A percentile compares a stretch with the other conserved stretches of the same genome.
Conservation (phyloP, 768 basidiomycete genomes). For the Tricholoma sp. region DNA sequence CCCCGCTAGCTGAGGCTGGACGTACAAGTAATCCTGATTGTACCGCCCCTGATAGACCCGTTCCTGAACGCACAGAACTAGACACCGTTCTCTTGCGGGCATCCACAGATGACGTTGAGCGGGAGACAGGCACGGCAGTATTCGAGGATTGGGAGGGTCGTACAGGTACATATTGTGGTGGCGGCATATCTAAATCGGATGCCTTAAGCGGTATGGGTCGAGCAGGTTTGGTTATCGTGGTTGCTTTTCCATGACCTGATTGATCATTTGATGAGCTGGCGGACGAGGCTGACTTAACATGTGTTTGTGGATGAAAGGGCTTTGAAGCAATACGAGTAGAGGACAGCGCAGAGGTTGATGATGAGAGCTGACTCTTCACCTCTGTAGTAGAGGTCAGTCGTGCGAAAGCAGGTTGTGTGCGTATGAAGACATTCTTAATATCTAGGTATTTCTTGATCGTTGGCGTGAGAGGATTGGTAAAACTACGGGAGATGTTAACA, state of each 20-base stretch:
- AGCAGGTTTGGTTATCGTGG: slow-evolving; percentile 11
- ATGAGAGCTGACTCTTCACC: slow-evolving; percentile 12
- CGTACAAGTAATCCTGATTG: slow-evolving; percentile 4
- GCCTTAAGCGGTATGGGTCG: slow-evolving; percentile 16
- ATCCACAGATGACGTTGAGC: slow-evolving; percentile 12
- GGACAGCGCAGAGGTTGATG: slow-evolving; percentile 19
- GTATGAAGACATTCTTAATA: slow-evolving; percentile 24
- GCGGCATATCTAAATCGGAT: slow-evolving; percentile 15
- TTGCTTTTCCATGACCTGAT: background rate
- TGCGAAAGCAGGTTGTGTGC: slow-evolving; percentile 16
- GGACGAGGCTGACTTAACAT: slow-evolving; percentile 23
- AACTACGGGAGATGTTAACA: slow-evolving; percentile 37
- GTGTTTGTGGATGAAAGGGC: slow-evolving; percentile 5
- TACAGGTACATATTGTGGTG: slow-evolving; percentile 24
- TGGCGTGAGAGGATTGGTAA: slow-evolving; percentile 68
- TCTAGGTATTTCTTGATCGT: slow-evolving; percentile 74
- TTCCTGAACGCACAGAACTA: background rate
- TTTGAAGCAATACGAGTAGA: slow-evolving; percentile 16
- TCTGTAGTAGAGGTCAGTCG: slow-evolving; percentile 9
- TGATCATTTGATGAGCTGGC: slow-evolving; percentile 16
- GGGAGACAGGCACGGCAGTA: slow-evolving; percentile 5
- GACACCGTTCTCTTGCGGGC: slow-evolving; percentile 9
- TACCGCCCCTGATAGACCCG: background rate
- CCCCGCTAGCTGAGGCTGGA: slow-evolving; percentile 9
- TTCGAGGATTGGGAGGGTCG: slow-evolving; percentile 18